Evolutionary conservation across 1,284 basidiomycete genomes (phyloP), one percentile per base, ranked within the genome.

Genomic region (Boletellus deceptivus): DNA sequence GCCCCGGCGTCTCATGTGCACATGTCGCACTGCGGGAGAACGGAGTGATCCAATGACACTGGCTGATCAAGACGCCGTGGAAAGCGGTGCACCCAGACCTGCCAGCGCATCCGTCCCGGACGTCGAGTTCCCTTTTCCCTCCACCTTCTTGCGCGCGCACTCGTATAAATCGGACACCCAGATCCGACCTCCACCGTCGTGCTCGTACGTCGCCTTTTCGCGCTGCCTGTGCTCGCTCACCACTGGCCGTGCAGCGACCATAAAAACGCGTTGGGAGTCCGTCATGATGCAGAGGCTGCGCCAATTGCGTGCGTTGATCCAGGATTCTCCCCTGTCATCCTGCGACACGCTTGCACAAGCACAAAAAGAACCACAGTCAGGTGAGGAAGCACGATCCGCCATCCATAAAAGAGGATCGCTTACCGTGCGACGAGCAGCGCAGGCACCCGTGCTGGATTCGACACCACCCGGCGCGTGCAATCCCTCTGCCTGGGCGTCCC

Each of bases 381-480:
- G 63, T 64, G 18, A 54, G 61, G 2, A n/a, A 5, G 9, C 18
- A 11, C 0, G 13, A 11, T 20, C 38, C 31, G 4, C 13, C 16
- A 14, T 17, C 36, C 20, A 20, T 24, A 5, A 2, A 37, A 13
- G 8, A 31, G 4, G n/a, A 31, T 29, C 35, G 14, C 50, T 58
- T 38, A 64, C 44, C 5, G 1, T 34, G 14, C 3, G 13, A 4
- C 4, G 49, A 62, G 51, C 11, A 10, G 42, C 18, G 34, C 40
- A 37, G 17, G n/a, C 37, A 8, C 31, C 36, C 3, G 13, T 11
- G 25, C 13, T 10, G 35, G 34, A 48, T 16, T 38, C 14, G 25
- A n/a, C 14, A 18, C 22, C 31, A 1, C 51, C 40, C 20, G 10
- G 25, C 39, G n/a, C 31, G 5, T 22, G 18, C 16, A 36, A n/a